phyloP scores from a whole-genome alignment of 768 basidiomycete genomes.

The Chalciporus pseudorubinellus region DNA sequence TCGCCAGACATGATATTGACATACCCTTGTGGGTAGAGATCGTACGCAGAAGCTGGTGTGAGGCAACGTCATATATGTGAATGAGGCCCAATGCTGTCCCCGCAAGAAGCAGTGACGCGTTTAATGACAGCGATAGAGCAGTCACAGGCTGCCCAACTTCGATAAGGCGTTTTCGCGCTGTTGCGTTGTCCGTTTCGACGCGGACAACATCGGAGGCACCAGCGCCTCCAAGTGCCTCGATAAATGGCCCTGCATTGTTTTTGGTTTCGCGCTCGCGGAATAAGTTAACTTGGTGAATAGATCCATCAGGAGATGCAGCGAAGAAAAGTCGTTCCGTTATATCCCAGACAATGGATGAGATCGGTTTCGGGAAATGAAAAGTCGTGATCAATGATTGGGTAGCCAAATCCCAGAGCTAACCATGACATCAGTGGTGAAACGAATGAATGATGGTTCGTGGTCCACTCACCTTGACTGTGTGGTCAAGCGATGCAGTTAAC shows the following conservation, averaged over 20 bases:
- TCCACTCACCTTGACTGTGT: slow-evolving; percentile 77
- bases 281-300: slow-evolving; percentile 76
- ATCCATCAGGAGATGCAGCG: slow-evolving; percentile 73
- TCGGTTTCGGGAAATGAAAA: slow-evolving; percentile 80
- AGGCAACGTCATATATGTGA: slow-evolving; percentile 82
- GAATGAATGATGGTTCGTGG: slow-evolving; percentile 10
- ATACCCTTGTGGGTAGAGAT: slow-evolving; percentile 68
- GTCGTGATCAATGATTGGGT: slow-evolving; percentile 77
- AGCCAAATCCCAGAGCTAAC: slow-evolving; percentile 77
- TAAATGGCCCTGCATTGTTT: slow-evolving; percentile 41
- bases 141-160: slow-evolving; percentile 70
- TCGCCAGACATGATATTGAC: slow-evolving; percentile 68
- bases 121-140: slow-evolving; percentile 71
- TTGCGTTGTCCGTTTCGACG: slow-evolving; percentile 50
- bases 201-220: slow-evolving; percentile 70
- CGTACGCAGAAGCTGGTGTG: slow-evolving; percentile 85
- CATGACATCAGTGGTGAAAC: slow-evolving; percentile 7
- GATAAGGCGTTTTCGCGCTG: slow-evolving; percentile 60
- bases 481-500: slow-evolving; percentile 82
- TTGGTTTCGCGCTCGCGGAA: slow-evolving; percentile 62
- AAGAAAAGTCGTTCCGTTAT: slow-evolving; percentile 86
- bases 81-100: slow-evolving; percentile 75
- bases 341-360: slow-evolving; percentile 73
- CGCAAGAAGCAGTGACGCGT: slow-evolving; percentile 73
- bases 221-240: slow-evolving; percentile 74